Evolutionary conservation across 1,139 yeast species (phyloP), one percentile per base, ranked within the genome.

Genomic region (Hansenula sp.): DNA sequence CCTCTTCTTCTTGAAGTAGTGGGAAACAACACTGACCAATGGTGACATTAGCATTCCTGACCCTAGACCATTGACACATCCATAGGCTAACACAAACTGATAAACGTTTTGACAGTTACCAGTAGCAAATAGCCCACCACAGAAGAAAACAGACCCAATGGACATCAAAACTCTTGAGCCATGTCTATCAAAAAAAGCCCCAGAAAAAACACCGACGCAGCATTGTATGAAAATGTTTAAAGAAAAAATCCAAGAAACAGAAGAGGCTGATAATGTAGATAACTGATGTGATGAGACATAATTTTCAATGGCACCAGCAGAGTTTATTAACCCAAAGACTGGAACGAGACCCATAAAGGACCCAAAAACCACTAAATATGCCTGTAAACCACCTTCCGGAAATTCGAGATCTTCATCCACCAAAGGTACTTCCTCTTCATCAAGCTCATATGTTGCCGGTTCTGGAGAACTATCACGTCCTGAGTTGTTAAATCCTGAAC

Each of bases 241-340:
- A 1, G 89, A 79, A 57, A 83, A 82, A 28, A 84, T 75, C 91
- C 90, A 84, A 15, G 87, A 77, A 4, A 81, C 73, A 10, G 75
- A 68, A 2, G 83, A 70, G 5, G 77, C 64, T 16, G 71, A 61
- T 8, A 67, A 67, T 29, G 68, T 51, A 11, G 63, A 59, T 38
- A 83, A 64, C 54, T 80, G 85, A 56, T 82, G 47, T 25, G 50
- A 52, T 75, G 67, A 33, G 12, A 84, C 71, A 52, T 83, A 82
- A 1, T 86, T 76, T 60, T 84, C 84, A 40, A 84, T 71, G 0
- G 87, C 89, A 47, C 93, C 93, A 30, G 80, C 63, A 1, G 86
- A 70, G 55, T 84, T 84, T 55, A 82, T 71, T 21, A 82, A 61
- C 4, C 94, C 94, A 59, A 84, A 81, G 21, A 72, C 77, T 3